phyloP scores from a whole-genome alignment of 176 grass and related monocot species.

The Bonia amplexicaulis region DNA sequence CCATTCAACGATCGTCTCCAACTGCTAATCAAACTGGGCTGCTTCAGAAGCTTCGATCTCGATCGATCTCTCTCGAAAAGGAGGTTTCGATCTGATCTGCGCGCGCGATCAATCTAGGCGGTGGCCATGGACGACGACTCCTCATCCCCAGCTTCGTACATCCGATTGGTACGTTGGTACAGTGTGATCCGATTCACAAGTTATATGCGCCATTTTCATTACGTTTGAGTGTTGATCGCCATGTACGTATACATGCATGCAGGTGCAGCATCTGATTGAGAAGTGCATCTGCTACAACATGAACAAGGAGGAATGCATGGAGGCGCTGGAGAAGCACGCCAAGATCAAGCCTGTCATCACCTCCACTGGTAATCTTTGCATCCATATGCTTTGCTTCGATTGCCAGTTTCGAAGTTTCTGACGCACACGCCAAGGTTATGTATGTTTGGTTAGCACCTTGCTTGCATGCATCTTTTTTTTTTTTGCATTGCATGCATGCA shows the following conservation, averaged over 20 bases:
- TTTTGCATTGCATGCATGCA: not conserved
- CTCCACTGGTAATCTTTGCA: slow-evolving; percentile 38
- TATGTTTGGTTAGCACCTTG: not conserved
- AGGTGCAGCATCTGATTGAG: slow-evolving; percentile 90
- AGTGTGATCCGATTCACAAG: not conserved
- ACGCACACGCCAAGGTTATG: not conserved
- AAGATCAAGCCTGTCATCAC: slow-evolving; percentile 59
- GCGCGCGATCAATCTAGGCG: not conserved
- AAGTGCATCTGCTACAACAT: slow-evolving; percentile 65
- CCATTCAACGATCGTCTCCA: not conserved
- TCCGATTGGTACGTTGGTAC: slow-evolving; percentile 37
- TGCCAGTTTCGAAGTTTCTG: not conserved
- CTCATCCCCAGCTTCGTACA: slow-evolving; percentile 61
- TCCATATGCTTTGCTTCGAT: not conserved
- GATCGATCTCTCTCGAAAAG: not conserved
- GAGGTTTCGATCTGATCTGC: not conserved
- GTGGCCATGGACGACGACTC: slow-evolving; percentile 37
- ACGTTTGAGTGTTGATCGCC: not conserved
- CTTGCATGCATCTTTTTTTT: no score
- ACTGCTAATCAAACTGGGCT: not conserved
- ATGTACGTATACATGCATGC: not conserved
- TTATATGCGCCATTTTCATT: not conserved
- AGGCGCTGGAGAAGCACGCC: slow-evolving; percentile 67
- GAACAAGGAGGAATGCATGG: slow-evolving; percentile 68
- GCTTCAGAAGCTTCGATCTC: not conserved